Conservation (phyloP, 2,329 filamentous ascomycete genomes). For the Fusarium redolens region DNA sequence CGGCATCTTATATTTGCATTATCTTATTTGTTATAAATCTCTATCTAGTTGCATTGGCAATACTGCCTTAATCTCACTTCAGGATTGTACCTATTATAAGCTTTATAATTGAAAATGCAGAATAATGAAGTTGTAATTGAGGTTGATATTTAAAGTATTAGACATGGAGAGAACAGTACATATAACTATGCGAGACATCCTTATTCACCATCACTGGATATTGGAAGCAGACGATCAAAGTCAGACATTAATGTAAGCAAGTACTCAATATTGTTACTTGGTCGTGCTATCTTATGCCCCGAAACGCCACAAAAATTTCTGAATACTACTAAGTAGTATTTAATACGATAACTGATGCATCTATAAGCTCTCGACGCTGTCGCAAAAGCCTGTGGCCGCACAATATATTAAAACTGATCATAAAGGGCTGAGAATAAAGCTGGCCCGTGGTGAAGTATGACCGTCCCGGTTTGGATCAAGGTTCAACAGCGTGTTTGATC, state of each 20-base stretch:
- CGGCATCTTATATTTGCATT: not conserved
- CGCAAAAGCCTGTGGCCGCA: not conserved
- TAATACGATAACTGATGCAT: not conserved
- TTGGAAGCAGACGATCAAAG: not conserved
- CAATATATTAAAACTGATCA: not conserved
- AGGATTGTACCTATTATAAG: not conserved
- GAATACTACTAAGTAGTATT: too few species aligned
- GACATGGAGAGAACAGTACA: not conserved
- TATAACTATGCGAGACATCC: fast-evolving
- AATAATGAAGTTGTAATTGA: not conserved
- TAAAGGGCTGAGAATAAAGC: not conserved
- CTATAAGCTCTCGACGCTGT: not conserved
- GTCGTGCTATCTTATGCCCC: not conserved
- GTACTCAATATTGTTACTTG: not conserved
- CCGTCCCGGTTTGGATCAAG: not conserved
- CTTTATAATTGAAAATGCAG: not conserved
- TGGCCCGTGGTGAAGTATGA: not conserved
- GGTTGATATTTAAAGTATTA: not conserved
- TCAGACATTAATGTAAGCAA: too few species aligned
- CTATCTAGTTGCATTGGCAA: too few species aligned
- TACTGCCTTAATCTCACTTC: not conserved
- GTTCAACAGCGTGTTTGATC: not conserved
- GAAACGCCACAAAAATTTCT: not conserved
- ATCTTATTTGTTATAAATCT: not conserved
- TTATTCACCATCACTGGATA: not conserved